These are phyloP conservation scores for Trichoderma hamatum DNA, from an alignment of 2,329 filamentous ascomycete genomes.

Conservation along the genomic window DNA sequence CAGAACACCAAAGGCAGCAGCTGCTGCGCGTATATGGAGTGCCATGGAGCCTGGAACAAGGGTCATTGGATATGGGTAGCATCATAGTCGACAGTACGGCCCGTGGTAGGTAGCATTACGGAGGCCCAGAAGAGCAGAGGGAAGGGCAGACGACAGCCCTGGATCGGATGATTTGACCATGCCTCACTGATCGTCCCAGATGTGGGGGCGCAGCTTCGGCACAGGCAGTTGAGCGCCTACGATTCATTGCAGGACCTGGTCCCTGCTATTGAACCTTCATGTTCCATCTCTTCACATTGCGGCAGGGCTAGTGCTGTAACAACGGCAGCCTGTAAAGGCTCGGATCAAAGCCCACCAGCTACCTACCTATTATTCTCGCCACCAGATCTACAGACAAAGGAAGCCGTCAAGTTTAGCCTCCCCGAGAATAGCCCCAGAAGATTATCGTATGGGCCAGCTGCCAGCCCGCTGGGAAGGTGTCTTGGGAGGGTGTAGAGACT, in stretches of 20 bases:
- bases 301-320: background rate
- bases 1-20: background rate
- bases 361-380: background rate
- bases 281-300: background rate
- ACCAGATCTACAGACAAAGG: background rate
- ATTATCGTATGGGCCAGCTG: background rate
- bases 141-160: background rate
- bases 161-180: conserved; percentile 22
- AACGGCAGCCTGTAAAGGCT: background rate
- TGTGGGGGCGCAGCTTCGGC: conserved; percentile 14
- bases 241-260: background rate
- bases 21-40: background rate
- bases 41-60: background rate
- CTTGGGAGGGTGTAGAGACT: background rate
- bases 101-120: background rate
- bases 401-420: background rate
- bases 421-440: background rate
- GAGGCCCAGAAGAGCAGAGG: background rate
- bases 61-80: background rate
- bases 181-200: conserved; percentile 23
- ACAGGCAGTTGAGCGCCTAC: background rate
- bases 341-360: background rate
- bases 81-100: background rate
- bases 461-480: background rate
- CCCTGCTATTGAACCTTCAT: too few relatives aligned